Evolutionary conservation across 306 rosid genomes (phyloP).

Genomic region (Prunus campanulata): DNA sequence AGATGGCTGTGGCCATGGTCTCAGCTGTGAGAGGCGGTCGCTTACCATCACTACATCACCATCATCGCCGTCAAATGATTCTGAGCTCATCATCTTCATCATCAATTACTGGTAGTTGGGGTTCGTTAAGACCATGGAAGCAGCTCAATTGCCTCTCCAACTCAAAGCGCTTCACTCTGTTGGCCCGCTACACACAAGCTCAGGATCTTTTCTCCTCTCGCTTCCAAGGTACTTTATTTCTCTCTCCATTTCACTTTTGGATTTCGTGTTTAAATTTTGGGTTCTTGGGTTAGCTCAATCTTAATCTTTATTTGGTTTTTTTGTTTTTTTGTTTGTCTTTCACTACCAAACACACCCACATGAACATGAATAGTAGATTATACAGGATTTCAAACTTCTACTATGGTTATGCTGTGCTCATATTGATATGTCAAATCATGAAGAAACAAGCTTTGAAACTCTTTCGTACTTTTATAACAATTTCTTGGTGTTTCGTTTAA

Average conservation of each 20-base stretch:
- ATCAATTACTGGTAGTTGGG: constrained; percentile 13
- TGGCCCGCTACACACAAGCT: constrained; percentile 71
- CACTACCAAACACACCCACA: not conserved
- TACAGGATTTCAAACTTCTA: not conserved
- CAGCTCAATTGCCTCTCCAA: constrained; percentile 29
- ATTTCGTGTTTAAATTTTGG: not conserved
- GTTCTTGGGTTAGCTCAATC: not conserved
- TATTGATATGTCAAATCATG: not conserved
- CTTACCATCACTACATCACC: constrained; percentile 47
- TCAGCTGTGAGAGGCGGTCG: constrained; percentile 60
- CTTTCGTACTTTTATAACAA: not conserved
- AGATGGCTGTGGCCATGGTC: constrained; percentile 66
- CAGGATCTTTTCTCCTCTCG: constrained; percentile 76
- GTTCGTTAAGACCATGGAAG: constrained; percentile 18
- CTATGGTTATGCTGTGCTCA: not conserved
- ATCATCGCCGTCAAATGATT: constrained; percentile 27
- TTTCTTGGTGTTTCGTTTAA: not conserved
- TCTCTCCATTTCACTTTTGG: not conserved
- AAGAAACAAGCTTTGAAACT: not conserved
- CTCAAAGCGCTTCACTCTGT: constrained; percentile 48
- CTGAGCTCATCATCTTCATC: constrained; percentile 10
- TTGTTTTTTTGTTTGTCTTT: not conserved
- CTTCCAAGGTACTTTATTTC: constrained; percentile 50
- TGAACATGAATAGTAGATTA: not conserved
- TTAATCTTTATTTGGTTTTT: not conserved